These are phyloP conservation scores for Botrytis porri DNA, from an alignment of 2,329 filamentous ascomycete species.

Conservation along the genomic window DNA sequence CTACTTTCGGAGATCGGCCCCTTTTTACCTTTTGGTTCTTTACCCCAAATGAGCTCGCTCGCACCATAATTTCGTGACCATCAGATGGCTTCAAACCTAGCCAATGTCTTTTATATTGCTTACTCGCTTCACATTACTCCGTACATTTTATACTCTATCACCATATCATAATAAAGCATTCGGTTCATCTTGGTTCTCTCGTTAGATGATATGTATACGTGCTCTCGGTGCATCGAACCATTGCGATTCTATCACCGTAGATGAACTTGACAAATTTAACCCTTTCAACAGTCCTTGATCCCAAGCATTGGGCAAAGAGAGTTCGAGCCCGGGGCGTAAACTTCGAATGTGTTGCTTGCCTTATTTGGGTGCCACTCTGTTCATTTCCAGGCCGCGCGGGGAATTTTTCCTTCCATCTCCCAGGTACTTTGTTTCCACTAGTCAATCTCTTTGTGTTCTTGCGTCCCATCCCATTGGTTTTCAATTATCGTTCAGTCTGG, in stretches of 20 bases:
- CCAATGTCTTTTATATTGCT: neutral
- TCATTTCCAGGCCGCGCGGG: conserved; percentile 8
- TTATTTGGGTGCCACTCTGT: neutral
- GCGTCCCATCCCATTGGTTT: neutral
- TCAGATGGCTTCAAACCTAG: neutral
- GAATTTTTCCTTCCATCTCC: neutral
- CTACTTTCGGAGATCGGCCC: neutral
- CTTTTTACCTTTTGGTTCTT: neutral
- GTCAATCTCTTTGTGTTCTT: neutral
- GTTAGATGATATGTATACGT: neutral
- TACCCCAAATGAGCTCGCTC: neutral
- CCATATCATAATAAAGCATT: neutral
- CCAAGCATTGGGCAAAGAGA: neutral
- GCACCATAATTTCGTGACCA: neutral
- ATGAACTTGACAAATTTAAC: neutral
- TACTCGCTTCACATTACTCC: neutral
- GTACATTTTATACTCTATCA: neutral
- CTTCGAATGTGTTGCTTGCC: neutral
- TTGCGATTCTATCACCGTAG: neutral
- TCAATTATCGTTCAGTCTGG: neutral
- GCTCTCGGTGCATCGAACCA: neutral
- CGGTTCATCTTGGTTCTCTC: neutral
- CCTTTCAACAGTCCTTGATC: conserved; percentile 1
- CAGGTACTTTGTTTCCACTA: neutral
- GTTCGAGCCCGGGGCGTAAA: neutral